Evolutionary conservation across 192 early-diverging fungal species (phyloP), one percentile per base, ranked within the genome.

Genomic region (Diversispora epigaea): DNA sequence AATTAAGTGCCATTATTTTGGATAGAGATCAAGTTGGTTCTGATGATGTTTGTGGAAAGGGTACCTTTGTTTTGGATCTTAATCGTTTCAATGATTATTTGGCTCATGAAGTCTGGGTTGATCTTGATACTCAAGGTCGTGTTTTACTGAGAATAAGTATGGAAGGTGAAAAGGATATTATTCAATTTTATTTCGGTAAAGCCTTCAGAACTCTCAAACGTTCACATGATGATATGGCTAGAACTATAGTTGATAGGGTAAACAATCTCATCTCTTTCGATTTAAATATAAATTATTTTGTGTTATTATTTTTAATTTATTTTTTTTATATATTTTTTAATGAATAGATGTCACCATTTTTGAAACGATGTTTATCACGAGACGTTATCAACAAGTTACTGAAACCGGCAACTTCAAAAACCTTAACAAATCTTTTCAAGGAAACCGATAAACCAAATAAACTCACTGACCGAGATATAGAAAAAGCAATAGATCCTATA

Each of bases 181-280:
- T 89, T n/a, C 91, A 92, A 77, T 94, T 93, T 77, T 93, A 90
- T 84, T 93, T 92, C 69, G 90, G 91, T 44, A 87, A 88, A 72
- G 89, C 91, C 40, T 92, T 92, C 81, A 87, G 92, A 41, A 85
- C 81, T 17, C 66, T 94, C 22, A 88, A 89, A 75, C 85, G 91
- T 39, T 85, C 90, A 41, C 84, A 89, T 66, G 83, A 87, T 21
- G 91, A 93, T 64, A 85, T 91, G 78, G 84, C 86, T 64, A 84
- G 88, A 64, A 83, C 84, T 41, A 90, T 93, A 77, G 89, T 92
- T 11, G 89, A 93, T 66, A 85, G 78, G 66, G 87, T 88, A 88
- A 64, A 77, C 39, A 14, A 17, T 32, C 4, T 25, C 11, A 9
- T 65, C 69, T 25, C 11, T n/a, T 40, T 63, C 17, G 14, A n/a